Evolutionary conservation across 2,329 filamentous ascomycete genomes (phyloP), one percentile per base, ranked within the genome.

Genomic region (Xylaria sp.): DNA sequence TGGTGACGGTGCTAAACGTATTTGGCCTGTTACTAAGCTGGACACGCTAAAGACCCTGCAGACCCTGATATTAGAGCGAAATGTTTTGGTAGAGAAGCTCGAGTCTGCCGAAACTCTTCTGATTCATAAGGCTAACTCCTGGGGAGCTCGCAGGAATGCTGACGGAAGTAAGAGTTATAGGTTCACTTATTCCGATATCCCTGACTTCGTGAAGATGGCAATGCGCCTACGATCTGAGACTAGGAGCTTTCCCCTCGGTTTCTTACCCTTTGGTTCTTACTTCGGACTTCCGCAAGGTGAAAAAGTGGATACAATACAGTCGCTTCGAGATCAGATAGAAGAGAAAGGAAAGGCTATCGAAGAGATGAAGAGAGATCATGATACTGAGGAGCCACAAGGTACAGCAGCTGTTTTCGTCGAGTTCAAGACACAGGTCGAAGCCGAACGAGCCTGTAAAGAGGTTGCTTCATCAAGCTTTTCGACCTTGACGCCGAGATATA

Each of bases 261-360:
- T 20, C 38, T 81, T 92, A 39, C 83, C 83, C 51, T 78, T 89
- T 27, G 55, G 47, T 5, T 54, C 55, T 55, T 44, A 50, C 7
- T 20, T 68, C 17, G 45, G 54, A 9, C 42, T 61, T 22, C 22
- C 36, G 1, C 39, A 61, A 9, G 92, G 92, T 68, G 90, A 88
- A 83, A 89, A 94, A 79, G 93, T 97, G 49, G 94, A 97, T 80
- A 95, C 92, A 0, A 97, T 97, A 76, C 88, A 94, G 72, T 97
- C 91, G 90, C 88, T 87, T 61, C 90, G 94, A 45, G 84, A 87
- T 9, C 86, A 92, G 75, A 84, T 95, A 61, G 79, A 79, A 61
- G 71, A 75, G 20, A 76, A 81, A 42, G 78, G 77, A 67, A 63
- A 71, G 6, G 69, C 77, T 47, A 80, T 81, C 54, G 78, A 79